Percentiles rank a stretch among this genome's conserved stretches.
Conservation (phyloP, 257 asterid genomes). For the Phtheirospermum japonicum region DNA sequence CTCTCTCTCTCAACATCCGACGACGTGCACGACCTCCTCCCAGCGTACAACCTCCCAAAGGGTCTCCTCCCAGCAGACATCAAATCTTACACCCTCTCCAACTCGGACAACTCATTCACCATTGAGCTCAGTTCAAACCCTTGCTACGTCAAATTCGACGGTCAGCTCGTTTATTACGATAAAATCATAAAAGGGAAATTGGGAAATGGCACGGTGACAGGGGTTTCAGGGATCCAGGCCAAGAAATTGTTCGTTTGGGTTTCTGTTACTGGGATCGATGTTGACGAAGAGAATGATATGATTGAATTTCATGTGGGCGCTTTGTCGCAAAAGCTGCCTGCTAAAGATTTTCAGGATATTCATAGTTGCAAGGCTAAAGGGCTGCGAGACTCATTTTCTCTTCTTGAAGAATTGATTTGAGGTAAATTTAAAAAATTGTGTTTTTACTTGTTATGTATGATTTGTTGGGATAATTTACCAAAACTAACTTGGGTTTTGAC, state of each 20-base stretch:
- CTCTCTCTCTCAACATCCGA: neutral
- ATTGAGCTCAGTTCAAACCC: slow-evolving; percentile 41
- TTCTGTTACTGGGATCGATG: slow-evolving; percentile 56
- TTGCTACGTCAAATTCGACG: slow-evolving; percentile 57
- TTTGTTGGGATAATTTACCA: no score
- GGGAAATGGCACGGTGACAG: slow-evolving; percentile 44
- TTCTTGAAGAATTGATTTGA: slow-evolving; percentile 37
- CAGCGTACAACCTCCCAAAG: slow-evolving; percentile 45
- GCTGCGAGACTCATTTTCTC: slow-evolving; percentile 25
- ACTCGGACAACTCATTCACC: slow-evolving; percentile 41
- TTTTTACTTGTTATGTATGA: no score
- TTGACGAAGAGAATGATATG: slow-evolving; percentile 36
- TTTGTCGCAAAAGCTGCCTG: slow-evolving; percentile 52
- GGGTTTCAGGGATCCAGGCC: slow-evolving; percentile 70
- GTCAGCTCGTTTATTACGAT: slow-evolving; percentile 57
- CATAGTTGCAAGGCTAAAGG: slow-evolving; percentile 46
- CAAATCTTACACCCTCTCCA: slow-evolving; percentile 31
- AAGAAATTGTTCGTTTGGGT: slow-evolving; percentile 66
- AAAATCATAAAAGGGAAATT: slow-evolving; percentile 39
- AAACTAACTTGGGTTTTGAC: no score
- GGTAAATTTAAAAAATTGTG: no score
- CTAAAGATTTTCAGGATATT: slow-evolving; percentile 43
- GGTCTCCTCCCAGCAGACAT: slow-evolving; percentile 39
- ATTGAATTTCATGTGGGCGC: slow-evolving; percentile 63
- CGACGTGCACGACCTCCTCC: slow-evolving; percentile 16